Evolutionary conservation across 2,329 filamentous ascomycete genomes (phyloP).

Genomic region (Xylogone sp.): DNA sequence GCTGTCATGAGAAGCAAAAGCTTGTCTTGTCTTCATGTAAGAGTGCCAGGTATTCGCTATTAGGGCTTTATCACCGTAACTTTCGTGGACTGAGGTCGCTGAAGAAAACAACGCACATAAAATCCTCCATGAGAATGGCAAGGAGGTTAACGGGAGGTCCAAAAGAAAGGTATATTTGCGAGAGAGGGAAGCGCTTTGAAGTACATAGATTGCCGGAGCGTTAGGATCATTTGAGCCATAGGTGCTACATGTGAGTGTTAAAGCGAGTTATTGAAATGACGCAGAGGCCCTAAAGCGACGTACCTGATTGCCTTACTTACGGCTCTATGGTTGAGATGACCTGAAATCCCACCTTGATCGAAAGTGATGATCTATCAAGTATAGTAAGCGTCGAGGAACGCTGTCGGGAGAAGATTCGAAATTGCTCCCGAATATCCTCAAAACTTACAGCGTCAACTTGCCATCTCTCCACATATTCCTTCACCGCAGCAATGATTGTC

Average conservation of each 20-base stretch:
- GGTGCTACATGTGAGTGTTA: conserved; percentile 15
- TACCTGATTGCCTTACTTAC: conserved; percentile 36
- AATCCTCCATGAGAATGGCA: conserved; percentile 28
- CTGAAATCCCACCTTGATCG: conserved; percentile 35
- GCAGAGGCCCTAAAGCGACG: conserved; percentile 4
- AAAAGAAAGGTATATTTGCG: conserved; percentile 36
- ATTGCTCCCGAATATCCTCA: neutral
- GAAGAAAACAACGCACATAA: conserved; percentile 15
- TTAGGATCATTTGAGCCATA: conserved; percentile 25
- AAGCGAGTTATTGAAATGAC: neutral
- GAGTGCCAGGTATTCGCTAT: conserved; percentile 33
- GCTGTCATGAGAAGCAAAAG: conserved; percentile 33
- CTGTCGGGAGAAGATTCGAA: neutral
- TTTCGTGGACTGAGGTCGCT: conserved; percentile 4
- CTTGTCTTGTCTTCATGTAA: conserved; percentile 31
- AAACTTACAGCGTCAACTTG: conserved; percentile 31
- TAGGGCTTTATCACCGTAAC: conserved; percentile 26
- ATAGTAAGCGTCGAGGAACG: no score
- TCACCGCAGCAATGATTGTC: conserved; percentile 28
- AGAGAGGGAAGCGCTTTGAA: conserved; percentile 31
- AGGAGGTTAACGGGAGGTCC: conserved; percentile 33
- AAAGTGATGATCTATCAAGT: conserved; percentile 38
- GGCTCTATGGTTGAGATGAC: conserved; percentile 36
- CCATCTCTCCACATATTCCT: conserved; percentile 33
- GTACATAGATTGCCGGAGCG: conserved; percentile 31